Base-by-base conservation (phyloP, 192 early-diverging fungal species). In the Powellomyces hirtus region DNA sequence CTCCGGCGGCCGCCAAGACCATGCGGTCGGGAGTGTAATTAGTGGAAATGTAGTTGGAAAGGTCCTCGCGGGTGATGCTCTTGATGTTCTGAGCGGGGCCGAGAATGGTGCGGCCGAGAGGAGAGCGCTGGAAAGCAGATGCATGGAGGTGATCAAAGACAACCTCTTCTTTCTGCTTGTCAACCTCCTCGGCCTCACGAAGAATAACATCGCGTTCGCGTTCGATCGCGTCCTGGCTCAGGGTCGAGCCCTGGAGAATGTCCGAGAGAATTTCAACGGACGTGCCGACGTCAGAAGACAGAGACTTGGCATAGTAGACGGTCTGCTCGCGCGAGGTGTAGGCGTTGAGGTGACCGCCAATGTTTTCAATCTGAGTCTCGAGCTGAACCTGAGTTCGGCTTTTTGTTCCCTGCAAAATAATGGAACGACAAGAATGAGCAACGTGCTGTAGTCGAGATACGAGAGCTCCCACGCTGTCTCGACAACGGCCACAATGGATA, bases 291-390 rank as follows among this genome's bases (percentile, higher is more conserved):
- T 98, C 95, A 59, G 87, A 77, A 70, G 89, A 88, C 62, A 98
- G 86, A 34, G 94, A 82, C 79, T 97, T 97, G 64, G 96, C 96
- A 74, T 96, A 97, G 86, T 97, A 98, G 51, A 96, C 95, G 33
- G 94, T 97, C 81, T 98, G 96, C 77, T 98, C 96, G 65, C 96
- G 89, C 27, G 96, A 98, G 34, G 96, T 98, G 80, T 98, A 98
- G 51, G 96, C 96, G 79, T 97, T 98, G 73, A 98, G 80, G 77
- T 98, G 94, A 42, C 91, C 94, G 51, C 96, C 96, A 85, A 98
- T 94, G 87, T 97, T 97, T 79, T 98, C 96, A 64, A 98, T 96
- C 75, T 89, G 88, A 40, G 94, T 84, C 82, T 98, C 96, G 35
- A 98, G 81, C 74, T 96, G 90, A 64, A 89, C 80, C 79, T 97